Conservation (phyloP, 345 rosid species). For the Anastatica hierochuntica region DNA sequence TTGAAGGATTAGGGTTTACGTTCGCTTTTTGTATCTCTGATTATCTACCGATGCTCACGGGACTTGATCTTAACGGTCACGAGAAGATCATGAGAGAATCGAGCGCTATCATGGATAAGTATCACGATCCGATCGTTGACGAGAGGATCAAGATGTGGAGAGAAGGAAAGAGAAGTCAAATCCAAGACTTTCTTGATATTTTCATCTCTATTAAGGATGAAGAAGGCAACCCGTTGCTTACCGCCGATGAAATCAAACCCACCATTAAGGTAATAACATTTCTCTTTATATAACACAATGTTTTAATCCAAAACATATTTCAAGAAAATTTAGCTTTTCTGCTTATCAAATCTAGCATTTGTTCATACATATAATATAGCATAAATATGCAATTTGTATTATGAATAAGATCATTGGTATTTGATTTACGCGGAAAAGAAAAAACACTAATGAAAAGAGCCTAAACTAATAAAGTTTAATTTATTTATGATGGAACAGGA, state of each 20-base stretch:
- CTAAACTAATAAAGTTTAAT: background rate
- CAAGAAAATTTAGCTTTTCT: too few relatives aligned
- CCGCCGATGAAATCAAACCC: constrained; percentile 32
- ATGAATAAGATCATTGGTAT: background rate
- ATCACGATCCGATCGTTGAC: constrained; percentile 26
- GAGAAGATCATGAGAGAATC: constrained; percentile 29
- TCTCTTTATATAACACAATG: background rate
- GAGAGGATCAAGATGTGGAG: constrained; percentile 31
- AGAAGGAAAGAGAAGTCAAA: constrained; percentile 26
- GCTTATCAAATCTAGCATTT: too few relatives aligned
- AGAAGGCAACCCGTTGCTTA: constrained; percentile 28
- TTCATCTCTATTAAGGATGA: constrained; percentile 26
- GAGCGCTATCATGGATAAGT: constrained; percentile 24
- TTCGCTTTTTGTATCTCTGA: constrained; percentile 42
- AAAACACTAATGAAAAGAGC: background rate
- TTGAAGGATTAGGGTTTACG: constrained; percentile 10
- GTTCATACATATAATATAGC: too few relatives aligned
- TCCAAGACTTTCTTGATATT: constrained; percentile 31
- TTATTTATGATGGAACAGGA: constrained; percentile 16
- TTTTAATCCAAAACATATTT: background rate
- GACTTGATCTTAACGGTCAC: constrained; percentile 32
- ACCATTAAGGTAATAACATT: constrained; percentile 21
- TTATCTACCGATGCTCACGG: constrained; percentile 33
- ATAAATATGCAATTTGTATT: too few relatives aligned
- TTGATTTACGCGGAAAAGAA: background rate